Conservation (phyloP, 345 rosid species). For the Eucalyptus pumila region DNA sequence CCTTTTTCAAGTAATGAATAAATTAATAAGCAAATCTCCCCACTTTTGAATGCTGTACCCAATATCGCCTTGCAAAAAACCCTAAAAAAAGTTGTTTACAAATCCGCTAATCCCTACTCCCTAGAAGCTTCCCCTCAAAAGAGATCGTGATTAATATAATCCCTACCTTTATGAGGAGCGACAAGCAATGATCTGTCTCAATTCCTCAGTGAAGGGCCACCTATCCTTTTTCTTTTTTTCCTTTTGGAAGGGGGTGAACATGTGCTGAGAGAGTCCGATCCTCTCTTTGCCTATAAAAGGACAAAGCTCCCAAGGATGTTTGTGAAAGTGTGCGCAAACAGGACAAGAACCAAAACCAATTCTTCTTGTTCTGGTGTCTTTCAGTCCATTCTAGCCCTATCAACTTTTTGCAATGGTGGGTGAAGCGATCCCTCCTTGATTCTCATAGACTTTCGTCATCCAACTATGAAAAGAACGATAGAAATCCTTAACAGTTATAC, state of each 20-base stretch:
- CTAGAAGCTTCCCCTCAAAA: conserved; percentile 6
- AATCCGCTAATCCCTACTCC: background rate
- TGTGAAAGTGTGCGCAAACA: background rate
- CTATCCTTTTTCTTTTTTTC: background rate
- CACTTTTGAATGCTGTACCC: background rate
- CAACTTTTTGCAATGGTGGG: background rate
- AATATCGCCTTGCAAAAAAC: background rate
- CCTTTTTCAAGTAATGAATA: background rate
- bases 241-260: background rate
- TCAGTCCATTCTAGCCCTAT: background rate
- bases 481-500: background rate
- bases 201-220: conserved; percentile 17
- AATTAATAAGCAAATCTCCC: background rate
- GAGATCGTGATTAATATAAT: conserved; percentile 12
- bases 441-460: background rate
- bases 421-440: background rate
- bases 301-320: background rate
- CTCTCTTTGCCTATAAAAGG: conserved; percentile 25
- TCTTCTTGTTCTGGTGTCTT: background rate
- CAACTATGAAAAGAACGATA: background rate
- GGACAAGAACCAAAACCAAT: background rate
- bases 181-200: conserved; percentile 8
- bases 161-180: conserved; percentile 6
- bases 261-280: background rate
- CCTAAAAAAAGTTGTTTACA: background rate